Base-by-base conservation (phyloP, 2,329 filamentous ascomycete species). In the Cercospora sesami region DNA sequence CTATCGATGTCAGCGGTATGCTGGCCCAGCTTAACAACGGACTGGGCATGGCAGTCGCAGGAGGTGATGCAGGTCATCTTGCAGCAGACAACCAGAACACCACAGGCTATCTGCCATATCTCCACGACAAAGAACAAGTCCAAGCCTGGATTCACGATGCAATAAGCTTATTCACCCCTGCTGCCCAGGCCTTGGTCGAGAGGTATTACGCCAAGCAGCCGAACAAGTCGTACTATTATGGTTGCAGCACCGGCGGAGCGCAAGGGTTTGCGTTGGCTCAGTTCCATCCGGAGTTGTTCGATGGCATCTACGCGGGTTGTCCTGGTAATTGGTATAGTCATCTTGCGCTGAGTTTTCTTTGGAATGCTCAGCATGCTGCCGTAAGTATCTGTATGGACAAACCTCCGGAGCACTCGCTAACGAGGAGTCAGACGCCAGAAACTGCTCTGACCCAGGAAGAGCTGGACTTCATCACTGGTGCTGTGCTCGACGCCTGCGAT, bases 221-320 rank as follows among this genome's bases (percentile, higher is more conserved):
- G 3, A 73, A 65, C 3, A 75, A 79, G 51, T 79, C 75, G 8
- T 83, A 82, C 68, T 82, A 81, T 67, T 69, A 73, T 28, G 81
- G 81, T 5, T 83, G 80, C 60, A 80, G 78, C 0, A 81, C 80
- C 3, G 81, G 80, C 7, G 81, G 81, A 8, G 78, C 78, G 6
- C 80, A 83, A 73, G 81, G 73, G 0, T 80, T 80, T 66, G 79
- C 81, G 28, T 70, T 80, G n/a, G 79, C 80, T 2, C 78, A 81
- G 61, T 79, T 73, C 16, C 78, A 82, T 64, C 80, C 81, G 0
- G 71, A 78, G 1, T 73, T 82, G 5, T 83, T 83, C 53, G 80
- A 83, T 68, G 81, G 81, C 1, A 81, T 83, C 5, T 72, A 78
- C 42, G 81, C 79, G 8, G 80, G 80, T 14, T 76, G 74, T 33